phyloP scores from a whole-genome alignment of 2,329 filamentous ascomycete species.

The Phyllosticta citrichinensis region DNA sequence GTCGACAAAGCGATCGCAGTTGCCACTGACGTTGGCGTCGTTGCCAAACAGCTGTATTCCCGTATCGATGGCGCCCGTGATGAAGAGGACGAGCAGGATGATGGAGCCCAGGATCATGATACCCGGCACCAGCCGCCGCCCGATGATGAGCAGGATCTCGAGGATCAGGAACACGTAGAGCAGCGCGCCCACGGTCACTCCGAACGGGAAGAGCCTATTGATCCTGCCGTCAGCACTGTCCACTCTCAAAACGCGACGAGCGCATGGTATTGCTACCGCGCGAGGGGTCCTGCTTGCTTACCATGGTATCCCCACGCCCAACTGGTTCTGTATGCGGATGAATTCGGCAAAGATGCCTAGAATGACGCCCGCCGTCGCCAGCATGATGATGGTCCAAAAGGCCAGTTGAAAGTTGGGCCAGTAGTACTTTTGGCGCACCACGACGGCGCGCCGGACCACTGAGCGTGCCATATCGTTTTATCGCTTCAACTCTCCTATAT shows the following conservation, averaged over 20 bases:
- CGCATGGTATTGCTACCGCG: slow-evolving; percentile 12
- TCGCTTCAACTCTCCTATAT: neutral
- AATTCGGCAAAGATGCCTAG: slow-evolving; percentile 53
- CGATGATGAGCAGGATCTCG: slow-evolving; percentile 46
- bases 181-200: slow-evolving; percentile 47
- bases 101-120: slow-evolving; percentile 51
- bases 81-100: slow-evolving; percentile 51
- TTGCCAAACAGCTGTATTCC: slow-evolving; percentile 51
- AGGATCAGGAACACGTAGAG: slow-evolving; percentile 49
- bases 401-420: slow-evolving; percentile 58
- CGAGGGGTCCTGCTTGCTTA: slow-evolving; percentile 23
- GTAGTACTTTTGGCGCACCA: slow-evolving; percentile 45
- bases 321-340: slow-evolving; percentile 46
- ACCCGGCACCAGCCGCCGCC: slow-evolving; percentile 47
- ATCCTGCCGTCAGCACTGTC: neutral
- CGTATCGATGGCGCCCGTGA: slow-evolving; percentile 54
- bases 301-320: slow-evolving; percentile 51
- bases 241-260: slow-evolving; percentile 13
- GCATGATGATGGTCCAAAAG: slow-evolving; percentile 53
- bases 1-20: slow-evolving; percentile 48
- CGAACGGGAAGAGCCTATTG: slow-evolving; percentile 54
- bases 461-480: slow-evolving; percentile 26
- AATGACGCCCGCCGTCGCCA: slow-evolving; percentile 46
- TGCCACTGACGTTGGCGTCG: slow-evolving; percentile 46
- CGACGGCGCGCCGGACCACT: slow-evolving; percentile 29